Conservation (phyloP, 2,329 filamentous ascomycete genomes). For the Trichoderma breve region DNA sequence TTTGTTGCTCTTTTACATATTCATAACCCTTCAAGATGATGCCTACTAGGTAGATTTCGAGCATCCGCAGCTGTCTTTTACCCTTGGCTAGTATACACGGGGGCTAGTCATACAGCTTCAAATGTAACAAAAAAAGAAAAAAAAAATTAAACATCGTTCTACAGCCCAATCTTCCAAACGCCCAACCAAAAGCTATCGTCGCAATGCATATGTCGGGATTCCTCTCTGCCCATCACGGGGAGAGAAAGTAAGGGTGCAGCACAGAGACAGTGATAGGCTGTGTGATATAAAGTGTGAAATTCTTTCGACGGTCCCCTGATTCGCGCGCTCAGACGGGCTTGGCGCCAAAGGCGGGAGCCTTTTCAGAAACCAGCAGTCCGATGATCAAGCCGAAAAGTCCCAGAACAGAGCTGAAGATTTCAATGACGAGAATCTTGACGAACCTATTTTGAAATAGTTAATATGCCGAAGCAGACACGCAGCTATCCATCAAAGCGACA, state of each 20-base stretch:
- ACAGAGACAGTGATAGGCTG: background rate
- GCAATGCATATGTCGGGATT: conserved; percentile 35
- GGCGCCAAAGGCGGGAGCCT: conserved; percentile 52
- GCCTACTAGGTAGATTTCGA: background rate
- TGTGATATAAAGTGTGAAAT: conserved; percentile 9
- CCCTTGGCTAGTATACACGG: conserved; percentile 36
- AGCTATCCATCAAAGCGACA: background rate
- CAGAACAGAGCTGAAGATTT: conserved; percentile 97
- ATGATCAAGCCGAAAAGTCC: conserved; percentile 96
- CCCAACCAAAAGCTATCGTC: conserved; percentile 39
- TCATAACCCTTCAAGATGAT: conserved; percentile 1
- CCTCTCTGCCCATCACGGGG: conserved; percentile 20
- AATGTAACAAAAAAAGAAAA: conserved; percentile 26
- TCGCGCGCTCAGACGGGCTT: conserved; percentile 3
- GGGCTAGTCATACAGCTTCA: conserved; percentile 37
- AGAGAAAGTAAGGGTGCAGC: background rate
- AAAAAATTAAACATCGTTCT: conserved; percentile 31
- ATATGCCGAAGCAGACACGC: background rate
- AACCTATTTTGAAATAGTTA: conserved; percentile 58
- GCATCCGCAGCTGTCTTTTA: conserved; percentile 26
- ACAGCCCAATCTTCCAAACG: conserved; percentile 41
- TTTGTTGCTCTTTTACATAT: background rate
- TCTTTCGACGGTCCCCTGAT: background rate
- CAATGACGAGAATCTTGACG: conserved; percentile 97
- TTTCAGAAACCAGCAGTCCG: conserved; percentile 81